Evolutionary conservation across 768 basidiomycete species (phyloP).

Genomic region (Mycena maculata): DNA sequence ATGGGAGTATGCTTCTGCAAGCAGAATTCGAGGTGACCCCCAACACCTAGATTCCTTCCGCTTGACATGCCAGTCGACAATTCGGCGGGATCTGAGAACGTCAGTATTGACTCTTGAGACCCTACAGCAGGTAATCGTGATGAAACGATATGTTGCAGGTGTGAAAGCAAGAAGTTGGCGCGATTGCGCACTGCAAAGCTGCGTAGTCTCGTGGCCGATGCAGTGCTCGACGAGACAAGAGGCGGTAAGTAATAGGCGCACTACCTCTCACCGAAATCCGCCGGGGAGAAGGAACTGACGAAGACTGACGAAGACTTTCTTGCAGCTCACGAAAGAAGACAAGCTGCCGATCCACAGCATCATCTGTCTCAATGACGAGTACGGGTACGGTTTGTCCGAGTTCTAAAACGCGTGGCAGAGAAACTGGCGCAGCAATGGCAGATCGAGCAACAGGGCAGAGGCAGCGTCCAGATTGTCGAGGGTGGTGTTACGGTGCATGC

Average conservation of each 20-base stretch:
- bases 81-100: no score
- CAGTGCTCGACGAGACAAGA: constrained; percentile 33
- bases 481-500: constrained; percentile 38
- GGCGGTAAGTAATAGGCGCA: constrained; percentile 31
- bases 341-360: constrained; percentile 33
- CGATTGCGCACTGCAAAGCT: no score
- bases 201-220: constrained; percentile 30
- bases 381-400: constrained; percentile 20
- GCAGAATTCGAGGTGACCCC: no score
- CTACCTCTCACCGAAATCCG: constrained; percentile 26
- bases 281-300: constrained; percentile 23
- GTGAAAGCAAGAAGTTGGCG: constrained; percentile 25
- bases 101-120: no score
- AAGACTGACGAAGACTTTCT: constrained; percentile 33
- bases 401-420: neutral
- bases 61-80: no score
- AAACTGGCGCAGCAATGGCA: constrained; percentile 35
- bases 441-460: constrained; percentile 24
- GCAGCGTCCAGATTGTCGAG: constrained; percentile 34
- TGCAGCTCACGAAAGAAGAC: constrained; percentile 28
- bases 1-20: no score
- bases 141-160: neutral
- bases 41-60: no score
- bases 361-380: constrained; percentile 35
- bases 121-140: no score